Evolutionary conservation across 805 yeast genomes (phyloP), one percentile per base, ranked within the genome.

Genomic region (Saturnispora besseyi): DNA sequence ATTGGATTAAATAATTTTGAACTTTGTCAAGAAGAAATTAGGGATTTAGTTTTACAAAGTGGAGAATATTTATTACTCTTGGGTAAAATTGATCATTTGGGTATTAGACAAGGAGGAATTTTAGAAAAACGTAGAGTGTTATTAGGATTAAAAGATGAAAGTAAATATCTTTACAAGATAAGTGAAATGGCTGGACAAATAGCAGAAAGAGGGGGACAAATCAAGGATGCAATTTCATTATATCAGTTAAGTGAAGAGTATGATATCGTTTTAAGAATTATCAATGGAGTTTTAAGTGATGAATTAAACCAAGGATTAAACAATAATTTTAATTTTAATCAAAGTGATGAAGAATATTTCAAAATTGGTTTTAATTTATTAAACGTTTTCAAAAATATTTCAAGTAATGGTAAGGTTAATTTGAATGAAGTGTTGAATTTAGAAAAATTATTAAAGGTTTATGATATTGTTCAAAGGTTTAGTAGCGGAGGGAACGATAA

Each of bases 151-250:
- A 67, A 69, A 5, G 75, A 79, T 56, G 77, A 82, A 53, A 72
- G 74, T 21, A 78, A 77, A 51, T 91, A 78, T 60, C 70, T 86
- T 55, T 75, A 73, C 53, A 77, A 77, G 51, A 88, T 91, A 40
- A 82, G 93, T 3, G 95, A 85, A 62, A 81, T 79, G 52, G 89
- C 96, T 29, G 97, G 97, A 3, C 74, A 74, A 41, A 80, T 79
- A 57, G 95, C 96, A 13, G 93, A 87, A 59, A 93, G 87, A 57
- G 98, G 90, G 59, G 97, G 97, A 7, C 76, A 96, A 60, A 74
- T 80, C 12, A 79, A 83, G 53, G 98, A 93, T 61, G 87, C 96
- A 18, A 76, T 93, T 53, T 71, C 87, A 51, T 74, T 93, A 49
- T 91, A 87, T 63, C 96, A 90, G 66, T 75, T 91, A 55, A 80